These are phyloP conservation scores for Candida saitoana DNA, from an alignment of 805 yeast species.

Conservation along the genomic window DNA sequence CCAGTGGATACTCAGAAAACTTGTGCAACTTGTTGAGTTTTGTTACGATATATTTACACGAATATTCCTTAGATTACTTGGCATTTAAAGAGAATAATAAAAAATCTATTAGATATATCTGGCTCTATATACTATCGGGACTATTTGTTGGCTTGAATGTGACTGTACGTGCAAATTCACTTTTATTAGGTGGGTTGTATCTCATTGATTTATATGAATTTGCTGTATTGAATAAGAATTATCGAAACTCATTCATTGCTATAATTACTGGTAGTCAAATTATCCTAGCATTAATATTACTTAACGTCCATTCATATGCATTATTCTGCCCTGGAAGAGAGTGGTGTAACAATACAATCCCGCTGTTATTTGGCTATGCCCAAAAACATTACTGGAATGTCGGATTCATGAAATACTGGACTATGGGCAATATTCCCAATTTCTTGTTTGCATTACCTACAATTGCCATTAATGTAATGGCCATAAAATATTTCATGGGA, in stretches of 20 bases:
- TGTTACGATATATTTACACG: constrained; percentile 51
- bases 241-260: constrained; percentile 22
- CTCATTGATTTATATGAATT: constrained; percentile 48
- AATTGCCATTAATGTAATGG: constrained; percentile 39
- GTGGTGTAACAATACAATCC: constrained; percentile 66
- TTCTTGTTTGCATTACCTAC: constrained; percentile 75
- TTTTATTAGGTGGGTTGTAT: constrained; percentile 67
- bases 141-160: constrained; percentile 51
- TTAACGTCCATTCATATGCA: constrained; percentile 52
- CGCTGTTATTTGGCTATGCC: constrained; percentile 64
- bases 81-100: constrained; percentile 14
- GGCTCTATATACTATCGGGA: constrained; percentile 47
- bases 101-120: constrained; percentile 17
- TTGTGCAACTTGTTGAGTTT: constrained; percentile 59
- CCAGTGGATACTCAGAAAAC: constrained; percentile 75
- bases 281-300: constrained; percentile 40
- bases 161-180: constrained; percentile 70
- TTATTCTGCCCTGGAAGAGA: constrained; percentile 66
- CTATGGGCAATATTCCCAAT: constrained; percentile 74
- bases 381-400: constrained; percentile 81
- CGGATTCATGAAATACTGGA: constrained; percentile 84
- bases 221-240: constrained; percentile 10
- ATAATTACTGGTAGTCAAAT: constrained; percentile 56
- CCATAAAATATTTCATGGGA: constrained; percentile 36
- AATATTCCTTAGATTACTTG: constrained; percentile 22